These are phyloP conservation scores for Senna tora DNA, from an alignment of 306 rosid genomes.

Conservation along the genomic window DNA sequence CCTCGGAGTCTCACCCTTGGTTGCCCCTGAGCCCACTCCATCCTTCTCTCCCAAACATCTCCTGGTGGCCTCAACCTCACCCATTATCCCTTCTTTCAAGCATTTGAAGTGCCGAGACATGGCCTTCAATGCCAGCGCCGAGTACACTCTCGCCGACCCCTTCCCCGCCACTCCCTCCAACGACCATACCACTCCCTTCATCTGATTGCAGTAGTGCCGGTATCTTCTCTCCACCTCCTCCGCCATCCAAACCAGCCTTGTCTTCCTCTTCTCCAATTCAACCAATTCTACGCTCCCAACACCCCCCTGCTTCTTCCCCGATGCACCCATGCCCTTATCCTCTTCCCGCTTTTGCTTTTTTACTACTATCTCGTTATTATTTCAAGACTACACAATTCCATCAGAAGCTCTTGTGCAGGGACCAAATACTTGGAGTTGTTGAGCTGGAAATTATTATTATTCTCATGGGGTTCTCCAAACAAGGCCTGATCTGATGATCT, in stretches of 20 bases:
- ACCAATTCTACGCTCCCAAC: conserved; percentile 71
- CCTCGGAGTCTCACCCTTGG: conserved; percentile 83
- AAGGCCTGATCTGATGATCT: conserved; percentile 40
- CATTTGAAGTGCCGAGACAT: conserved; percentile 86
- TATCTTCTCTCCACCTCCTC: conserved; percentile 98
- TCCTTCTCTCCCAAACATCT: conserved; percentile 87
- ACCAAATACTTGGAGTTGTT: conserved; percentile 66
- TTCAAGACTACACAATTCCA: conserved; percentile 85
- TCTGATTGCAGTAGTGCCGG: conserved; percentile 81
- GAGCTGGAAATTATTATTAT: conserved; percentile 54
- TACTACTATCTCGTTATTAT: not conserved
- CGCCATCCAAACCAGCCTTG: conserved; percentile 80
- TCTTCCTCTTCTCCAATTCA: conserved; percentile 83
- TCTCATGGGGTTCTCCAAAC: conserved; percentile 50
- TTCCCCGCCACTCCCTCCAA: conserved; percentile 80
- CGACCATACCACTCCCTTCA: conserved; percentile 73
- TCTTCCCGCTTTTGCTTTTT: conserved; percentile 59
- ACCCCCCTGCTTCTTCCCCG: conserved; percentile 52
- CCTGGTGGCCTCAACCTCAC: conserved; percentile 62
- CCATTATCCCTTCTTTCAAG: conserved; percentile 75
- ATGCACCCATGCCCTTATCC: conserved; percentile 45
- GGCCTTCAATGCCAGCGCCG: conserved; percentile 77
- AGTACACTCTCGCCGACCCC: conserved; percentile 76
- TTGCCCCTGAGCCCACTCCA: conserved; percentile 65
- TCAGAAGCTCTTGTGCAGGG: conserved; percentile 77